Evolutionary conservation across 345 rosid species (phyloP), one percentile per base, ranked within the genome.

Genomic region (Alliaria petiolata): DNA sequence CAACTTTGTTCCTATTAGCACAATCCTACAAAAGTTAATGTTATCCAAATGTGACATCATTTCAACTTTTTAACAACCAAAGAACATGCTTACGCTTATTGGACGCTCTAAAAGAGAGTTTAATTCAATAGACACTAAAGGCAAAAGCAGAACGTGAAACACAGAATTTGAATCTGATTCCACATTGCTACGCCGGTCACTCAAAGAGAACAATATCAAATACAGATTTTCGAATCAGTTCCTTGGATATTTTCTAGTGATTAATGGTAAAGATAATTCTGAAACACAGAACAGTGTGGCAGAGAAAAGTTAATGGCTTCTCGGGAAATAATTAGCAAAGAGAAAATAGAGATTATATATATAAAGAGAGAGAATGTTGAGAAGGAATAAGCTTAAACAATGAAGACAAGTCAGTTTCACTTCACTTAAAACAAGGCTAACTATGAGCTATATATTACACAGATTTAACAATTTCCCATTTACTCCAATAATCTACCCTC

Each of bases 401-500:
- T 8, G 31, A 22, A 22, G 25, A 61, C 33, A 49, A 35, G 46
- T 49, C n/a, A 47, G n/a, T n/a, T n/a, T n/a, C n/a, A 22, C 22
- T 22, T 52, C 14, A 31, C 39, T 31, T 4, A 22, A 30, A 15
- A 47, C 60, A 39, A 31, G 11, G 14, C 71, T 49, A 73, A 38
- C 71, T 66, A 66, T 7, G 36, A 46, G 38, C 67, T 74, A 58
- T 74, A 74, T 61, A 42, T 42, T 67, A 75, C 78, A 75, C 34
- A 52, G 43, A 57, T 52, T 43, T 31, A 34, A 59, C 26, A 42
- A 75, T 50, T 42, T 38, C 3, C 36, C 63, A 67, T 67, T 59
- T 67, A 60, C 67, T 61, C 19, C 57, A 61, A 52, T 67, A 58
- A 57, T 40, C 71, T 56, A 28, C 26, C 55, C 47, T 46, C 55